phyloP scores from a whole-genome alignment of 805 yeast species.

The Ogataea trehaloabstinens region DNA sequence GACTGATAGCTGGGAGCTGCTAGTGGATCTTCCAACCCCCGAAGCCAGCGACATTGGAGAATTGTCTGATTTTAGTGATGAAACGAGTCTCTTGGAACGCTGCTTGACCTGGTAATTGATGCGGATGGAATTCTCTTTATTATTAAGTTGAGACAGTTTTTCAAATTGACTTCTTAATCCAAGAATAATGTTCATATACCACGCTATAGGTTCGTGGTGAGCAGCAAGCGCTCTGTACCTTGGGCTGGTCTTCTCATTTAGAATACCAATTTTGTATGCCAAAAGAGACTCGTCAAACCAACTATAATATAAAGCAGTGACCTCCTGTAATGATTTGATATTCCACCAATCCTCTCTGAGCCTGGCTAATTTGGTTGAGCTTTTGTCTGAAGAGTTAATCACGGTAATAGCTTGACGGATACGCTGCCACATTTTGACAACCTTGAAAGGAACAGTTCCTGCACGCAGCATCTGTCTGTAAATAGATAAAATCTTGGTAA shows the following conservation, averaged over 20 bases:
- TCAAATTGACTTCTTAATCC: conserved; percentile 52
- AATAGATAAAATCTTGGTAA: conserved; percentile 45
- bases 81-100: conserved; percentile 39
- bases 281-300: conserved; percentile 62
- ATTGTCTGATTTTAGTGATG: conserved; percentile 14
- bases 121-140: conserved; percentile 50
- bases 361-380: conserved; percentile 17
- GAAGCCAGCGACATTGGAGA: conserved; percentile 19
- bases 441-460: conserved; percentile 65
- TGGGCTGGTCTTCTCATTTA: conserved; percentile 31
- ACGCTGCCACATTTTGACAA: conserved; percentile 37
- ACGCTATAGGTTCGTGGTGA: conserved; percentile 62
- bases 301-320: conserved; percentile 59
- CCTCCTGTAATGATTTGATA: conserved; percentile 47
- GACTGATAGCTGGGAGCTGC: conserved; percentile 7
- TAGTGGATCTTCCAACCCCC: conserved; percentile 9
- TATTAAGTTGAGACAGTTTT: conserved; percentile 40
- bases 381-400: conserved; percentile 10
- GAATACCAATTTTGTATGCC: conserved; percentile 51
- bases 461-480: conserved; percentile 70
- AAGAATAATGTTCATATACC: conserved; percentile 65
- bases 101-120: conserved; percentile 62
- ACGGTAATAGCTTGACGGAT: conserved; percentile 24
- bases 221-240: conserved; percentile 38
- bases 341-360: conserved; percentile 37